phyloP scores from a whole-genome alignment of 108 stramenopile genomes.

The Fragilaria crotonensis region DNA sequence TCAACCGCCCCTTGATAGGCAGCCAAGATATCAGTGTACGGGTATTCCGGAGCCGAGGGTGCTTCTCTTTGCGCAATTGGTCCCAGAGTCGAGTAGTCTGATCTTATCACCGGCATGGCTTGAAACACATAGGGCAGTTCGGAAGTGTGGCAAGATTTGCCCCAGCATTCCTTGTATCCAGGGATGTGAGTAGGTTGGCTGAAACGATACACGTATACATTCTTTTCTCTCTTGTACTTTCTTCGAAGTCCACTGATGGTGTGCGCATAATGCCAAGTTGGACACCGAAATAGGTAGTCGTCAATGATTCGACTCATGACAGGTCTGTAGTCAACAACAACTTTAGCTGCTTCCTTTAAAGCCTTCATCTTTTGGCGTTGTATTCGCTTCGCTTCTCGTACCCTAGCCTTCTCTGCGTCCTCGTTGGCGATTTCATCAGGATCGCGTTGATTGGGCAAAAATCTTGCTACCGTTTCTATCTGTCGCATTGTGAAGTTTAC shows the following conservation, averaged over 20 bases:
- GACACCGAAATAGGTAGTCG: slow-evolving; percentile 85
- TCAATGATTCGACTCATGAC: slow-evolving; percentile 70
- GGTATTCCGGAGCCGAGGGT: slow-evolving; percentile 50
- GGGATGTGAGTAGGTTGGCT: slow-evolving; percentile 72
- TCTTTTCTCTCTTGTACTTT: slow-evolving; percentile 22
- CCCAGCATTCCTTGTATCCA: slow-evolving; percentile 74
- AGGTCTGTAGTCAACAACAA: slow-evolving; percentile 71
- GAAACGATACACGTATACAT: slow-evolving; percentile 81
- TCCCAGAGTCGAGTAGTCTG: slow-evolving; percentile 46
- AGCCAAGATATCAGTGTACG: slow-evolving; percentile 43
- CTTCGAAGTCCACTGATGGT: slow-evolving; percentile 26
- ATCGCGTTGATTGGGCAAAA: neutral
- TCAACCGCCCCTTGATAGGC: slow-evolving; percentile 39
- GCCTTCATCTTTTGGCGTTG: slow-evolving; percentile 25
- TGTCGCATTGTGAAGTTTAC: neutral
- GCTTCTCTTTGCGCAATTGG: slow-evolving; percentile 44
- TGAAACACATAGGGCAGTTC: slow-evolving; percentile 83
- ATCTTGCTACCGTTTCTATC: too few species aligned
- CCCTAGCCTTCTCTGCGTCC: slow-evolving; percentile 16
- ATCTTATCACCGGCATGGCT: slow-evolving; percentile 56
- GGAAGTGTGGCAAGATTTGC: slow-evolving; percentile 76
- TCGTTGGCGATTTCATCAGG: neutral
- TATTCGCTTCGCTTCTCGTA: slow-evolving; percentile 15
- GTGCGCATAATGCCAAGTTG: slow-evolving; percentile 62
- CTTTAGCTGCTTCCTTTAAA: slow-evolving; percentile 51